Percentiles rank a stretch among this genome's conserved stretches.
These are phyloP conservation scores for Penstemon barbatus DNA, from an alignment of 257 asterid species.

Conservation along the genomic window DNA sequence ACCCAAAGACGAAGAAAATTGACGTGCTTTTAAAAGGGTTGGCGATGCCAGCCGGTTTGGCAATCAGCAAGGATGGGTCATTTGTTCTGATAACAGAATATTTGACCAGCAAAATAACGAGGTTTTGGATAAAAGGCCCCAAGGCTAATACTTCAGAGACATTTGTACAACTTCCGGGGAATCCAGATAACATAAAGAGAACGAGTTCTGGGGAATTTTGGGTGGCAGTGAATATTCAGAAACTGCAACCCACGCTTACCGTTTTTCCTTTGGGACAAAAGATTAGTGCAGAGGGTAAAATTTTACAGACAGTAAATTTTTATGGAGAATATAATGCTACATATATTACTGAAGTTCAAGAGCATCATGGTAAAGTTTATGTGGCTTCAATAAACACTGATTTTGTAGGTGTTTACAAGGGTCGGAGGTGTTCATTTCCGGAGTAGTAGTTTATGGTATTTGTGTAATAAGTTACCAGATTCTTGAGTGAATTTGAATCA, in stretches of 20 bases:
- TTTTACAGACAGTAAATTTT: slow-evolving; percentile 30
- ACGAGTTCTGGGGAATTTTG: slow-evolving; percentile 47
- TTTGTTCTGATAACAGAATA: slow-evolving; percentile 43
- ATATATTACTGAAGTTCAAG: slow-evolving; percentile 28
- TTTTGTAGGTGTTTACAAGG: slow-evolving; percentile 28
- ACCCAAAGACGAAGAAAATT: slow-evolving; percentile 28
- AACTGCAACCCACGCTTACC: slow-evolving; percentile 26
- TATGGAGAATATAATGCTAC: slow-evolving; percentile 24
- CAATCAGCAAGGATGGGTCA: slow-evolving; percentile 38
- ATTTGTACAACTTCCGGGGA: slow-evolving; percentile 21
- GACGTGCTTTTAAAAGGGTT: slow-evolving; percentile 38
- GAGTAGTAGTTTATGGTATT: background rate
- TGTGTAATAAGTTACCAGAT: too few relatives aligned
- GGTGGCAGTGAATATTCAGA: slow-evolving; percentile 43
- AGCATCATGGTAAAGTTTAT: slow-evolving; percentile 21
- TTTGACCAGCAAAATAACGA: slow-evolving; percentile 34
- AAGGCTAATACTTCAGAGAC: slow-evolving; percentile 37
- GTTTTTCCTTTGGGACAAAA: slow-evolving; percentile 27
- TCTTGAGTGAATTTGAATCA: background rate
- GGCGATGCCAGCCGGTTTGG: slow-evolving; percentile 46
- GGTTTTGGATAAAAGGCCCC: slow-evolving; percentile 46
- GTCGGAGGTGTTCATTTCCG: background rate
- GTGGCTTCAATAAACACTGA: slow-evolving; percentile 21
- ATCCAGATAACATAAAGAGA: slow-evolving; percentile 48
- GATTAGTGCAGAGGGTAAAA: slow-evolving; percentile 13